Conservation (phyloP, 805 yeast genomes). For the Myxozyma vanderwaltii region DNA sequence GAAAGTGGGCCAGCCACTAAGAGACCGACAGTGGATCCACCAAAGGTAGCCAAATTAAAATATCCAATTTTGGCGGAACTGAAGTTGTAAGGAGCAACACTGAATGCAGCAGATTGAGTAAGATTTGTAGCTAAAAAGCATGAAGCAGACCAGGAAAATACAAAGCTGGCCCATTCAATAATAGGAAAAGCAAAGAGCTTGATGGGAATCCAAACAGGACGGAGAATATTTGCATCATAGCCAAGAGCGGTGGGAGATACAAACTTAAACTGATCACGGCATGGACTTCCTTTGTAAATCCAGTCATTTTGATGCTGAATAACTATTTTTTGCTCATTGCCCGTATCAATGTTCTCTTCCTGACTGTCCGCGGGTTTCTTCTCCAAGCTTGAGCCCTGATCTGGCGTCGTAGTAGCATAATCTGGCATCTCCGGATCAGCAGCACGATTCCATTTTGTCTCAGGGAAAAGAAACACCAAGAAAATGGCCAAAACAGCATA, state of each 20-base stretch:
- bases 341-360: not conserved
- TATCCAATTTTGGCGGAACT: not conserved
- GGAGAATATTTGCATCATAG: not conserved
- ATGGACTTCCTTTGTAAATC: not conserved
- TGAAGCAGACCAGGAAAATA: conserved; percentile 2
- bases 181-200: conserved; percentile 5
- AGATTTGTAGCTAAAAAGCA: not conserved
- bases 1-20: conserved; percentile 4
- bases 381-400: not conserved
- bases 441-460: conserved; percentile 6
- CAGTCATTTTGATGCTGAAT: not conserved
- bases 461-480: not conserved
- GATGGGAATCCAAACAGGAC: not conserved
- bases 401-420: not conserved
- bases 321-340: not conserved
- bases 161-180: conserved; percentile 3
- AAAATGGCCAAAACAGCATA: not conserved
- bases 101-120: not conserved
- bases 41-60: not conserved
- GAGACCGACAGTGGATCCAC: conserved; percentile 3
- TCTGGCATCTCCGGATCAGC: not conserved
- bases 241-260: not conserved
- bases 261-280: not conserved
- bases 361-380: not conserved
- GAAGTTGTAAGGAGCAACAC: not conserved